Evolutionary conservation across 768 basidiomycete genomes (phyloP), one percentile per base, ranked within the genome.

Genomic region (Wakefieldia striispora): DNA sequence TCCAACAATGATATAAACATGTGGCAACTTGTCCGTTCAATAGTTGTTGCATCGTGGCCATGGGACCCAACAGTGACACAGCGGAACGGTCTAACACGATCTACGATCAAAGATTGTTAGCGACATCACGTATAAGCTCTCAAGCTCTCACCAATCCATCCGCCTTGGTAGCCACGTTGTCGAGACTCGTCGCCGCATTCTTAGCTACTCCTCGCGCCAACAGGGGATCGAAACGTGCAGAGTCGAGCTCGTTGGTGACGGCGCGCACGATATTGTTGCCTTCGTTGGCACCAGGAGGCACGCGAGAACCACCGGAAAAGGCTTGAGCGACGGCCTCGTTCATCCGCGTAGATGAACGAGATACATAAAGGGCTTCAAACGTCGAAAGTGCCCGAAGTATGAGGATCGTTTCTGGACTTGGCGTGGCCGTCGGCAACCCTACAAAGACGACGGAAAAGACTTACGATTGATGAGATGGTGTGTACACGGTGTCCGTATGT

Each of bases 401-500:
- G 34, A 98, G 74, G 38, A 97, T 76, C 1, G 97, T 95, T 70
- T 99, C 97, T 33, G 95, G 90, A 59, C 94, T 97, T 45, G 43
- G 19, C 35, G 26, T 21, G 16, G 6, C 47, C 5, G 48, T 52
- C 21, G 27, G 43, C 26, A 39, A 47, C 37, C 43, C n/a, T 51
- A 53, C 10, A 16, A 37, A 51, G 16, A 49, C 47, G 21, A 11
- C 43, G 19, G 6, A 23, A 29, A 27, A 45, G 42, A 47, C 66
- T 54, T 45, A 90, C 92, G 91, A 93, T 70, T 99, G 97, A 43
- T 88, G 79, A 1, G 81, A 76, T 45, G 85, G 81, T 0, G 82
- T 85, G 65, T 98, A 98, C 6, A 90, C 73, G 0, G 97, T 98
- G 62, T 98, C 95, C 2, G 97, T 97, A 63, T 97, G 91, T 11